Conservation (phyloP, 139 green algal genomes). For the Ulvella scutata region DNA sequence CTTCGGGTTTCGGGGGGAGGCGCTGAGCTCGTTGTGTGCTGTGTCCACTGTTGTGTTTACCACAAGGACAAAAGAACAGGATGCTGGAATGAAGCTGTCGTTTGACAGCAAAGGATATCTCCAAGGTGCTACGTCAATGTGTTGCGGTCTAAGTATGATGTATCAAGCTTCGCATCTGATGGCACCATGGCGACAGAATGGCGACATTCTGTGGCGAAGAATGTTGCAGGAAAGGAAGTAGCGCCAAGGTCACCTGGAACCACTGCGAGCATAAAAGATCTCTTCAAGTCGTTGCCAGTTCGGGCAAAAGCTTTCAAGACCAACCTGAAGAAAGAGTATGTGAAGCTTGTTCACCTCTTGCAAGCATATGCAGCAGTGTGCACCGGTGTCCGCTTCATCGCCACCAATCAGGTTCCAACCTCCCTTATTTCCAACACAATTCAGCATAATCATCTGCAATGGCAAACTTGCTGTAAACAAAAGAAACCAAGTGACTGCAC, state of each 20-base stretch:
- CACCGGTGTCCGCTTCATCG: slow-evolving; percentile 37
- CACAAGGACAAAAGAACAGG: slow-evolving; percentile 56
- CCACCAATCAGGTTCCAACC: slow-evolving; percentile 55
- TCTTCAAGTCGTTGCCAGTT: slow-evolving; percentile 85
- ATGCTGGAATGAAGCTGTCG: slow-evolving; percentile 17
- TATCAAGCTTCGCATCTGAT: not conserved
- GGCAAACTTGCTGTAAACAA: too few relatives aligned
- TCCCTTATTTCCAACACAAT: too few relatives aligned
- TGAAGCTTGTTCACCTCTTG: slow-evolving; percentile 47
- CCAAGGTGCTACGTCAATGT: not conserved
- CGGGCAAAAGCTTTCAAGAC: slow-evolving; percentile 62
- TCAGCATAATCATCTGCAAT: too few relatives aligned
- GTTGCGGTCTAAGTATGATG: not conserved
- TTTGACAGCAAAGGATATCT: slow-evolving; percentile 31
- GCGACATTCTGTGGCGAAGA: not conserved
- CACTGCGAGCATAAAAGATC: slow-evolving; percentile 60
- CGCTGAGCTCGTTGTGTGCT: slow-evolving; percentile 80
- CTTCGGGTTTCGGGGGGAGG: slow-evolving; percentile 94
- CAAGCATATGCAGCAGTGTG: slow-evolving; percentile 24
- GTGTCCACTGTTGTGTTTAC: slow-evolving; percentile 45
- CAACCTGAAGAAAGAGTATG: slow-evolving; percentile 73
- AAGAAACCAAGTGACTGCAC: too few relatives aligned
- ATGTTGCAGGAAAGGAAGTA: not conserved
- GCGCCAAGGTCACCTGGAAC: slow-evolving; percentile 47
- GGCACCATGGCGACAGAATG: not conserved